These are phyloP conservation scores for Papiliotrema terrestris DNA, from an alignment of 1,284 basidiomycete genomes.

Conservation along the genomic window DNA sequence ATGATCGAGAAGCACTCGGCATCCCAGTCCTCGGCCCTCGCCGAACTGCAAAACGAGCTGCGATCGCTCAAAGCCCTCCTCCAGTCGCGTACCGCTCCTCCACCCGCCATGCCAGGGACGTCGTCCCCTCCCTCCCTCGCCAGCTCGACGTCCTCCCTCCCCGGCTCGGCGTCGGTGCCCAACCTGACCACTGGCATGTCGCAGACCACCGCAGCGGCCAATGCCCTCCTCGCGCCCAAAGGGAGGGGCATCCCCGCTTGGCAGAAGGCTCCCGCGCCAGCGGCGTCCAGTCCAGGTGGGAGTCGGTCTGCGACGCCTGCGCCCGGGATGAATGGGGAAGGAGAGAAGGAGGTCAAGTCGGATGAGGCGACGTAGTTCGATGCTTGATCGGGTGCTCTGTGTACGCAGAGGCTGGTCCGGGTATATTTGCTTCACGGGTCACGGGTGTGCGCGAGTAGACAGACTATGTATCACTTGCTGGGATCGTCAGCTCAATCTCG, in stretches of 20 bases:
- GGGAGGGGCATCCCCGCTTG: constrained; percentile 77
- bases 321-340: constrained; percentile 5
- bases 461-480: no score
- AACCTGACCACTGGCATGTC: background rate
- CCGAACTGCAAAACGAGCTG: constrained; percentile 80
- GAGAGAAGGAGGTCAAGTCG: constrained; percentile 1
- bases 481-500: no score
- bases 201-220: constrained; percentile 35
- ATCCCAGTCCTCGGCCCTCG: constrained; percentile 61
- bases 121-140: constrained; percentile 40
- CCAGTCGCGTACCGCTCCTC: constrained; percentile 61
- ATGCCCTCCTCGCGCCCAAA: constrained; percentile 38
- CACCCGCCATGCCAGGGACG: constrained; percentile 45
- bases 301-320: constrained; percentile 6
- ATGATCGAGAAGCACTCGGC: constrained; percentile 94
- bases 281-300: constrained; percentile 29
- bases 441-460: no score
- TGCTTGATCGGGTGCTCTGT: no score
- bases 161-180: background rate
- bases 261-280: constrained; percentile 59
- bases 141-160: background rate
- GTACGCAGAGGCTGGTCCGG: no score
- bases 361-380: no score
- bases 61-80: constrained; percentile 91
- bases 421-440: no score